Conservation (phyloP, 805 yeast species). For the Candida montana region DNA sequence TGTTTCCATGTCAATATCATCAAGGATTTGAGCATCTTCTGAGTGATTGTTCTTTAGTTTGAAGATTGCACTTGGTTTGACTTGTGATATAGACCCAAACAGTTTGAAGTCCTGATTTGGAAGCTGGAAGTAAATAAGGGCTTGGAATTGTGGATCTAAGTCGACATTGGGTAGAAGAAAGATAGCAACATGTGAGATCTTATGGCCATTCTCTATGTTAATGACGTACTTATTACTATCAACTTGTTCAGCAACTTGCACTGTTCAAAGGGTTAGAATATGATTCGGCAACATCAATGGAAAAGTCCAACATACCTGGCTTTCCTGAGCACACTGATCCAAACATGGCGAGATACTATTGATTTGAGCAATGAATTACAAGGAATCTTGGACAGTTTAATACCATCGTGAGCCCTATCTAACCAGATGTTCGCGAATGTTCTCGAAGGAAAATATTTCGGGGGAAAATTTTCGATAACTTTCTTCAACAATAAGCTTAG, state of each 20-base stretch:
- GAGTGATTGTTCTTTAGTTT: slow-evolving; percentile 57
- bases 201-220: slow-evolving; percentile 55
- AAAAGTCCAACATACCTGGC: slow-evolving; percentile 34
- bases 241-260: slow-evolving; percentile 54
- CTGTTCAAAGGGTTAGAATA: slow-evolving; percentile 10
- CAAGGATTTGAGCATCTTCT: slow-evolving; percentile 32
- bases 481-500: too few species aligned
- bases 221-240: slow-evolving; percentile 65
- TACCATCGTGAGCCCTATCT: not conserved
- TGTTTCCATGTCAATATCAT: slow-evolving; percentile 54
- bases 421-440: slow-evolving; percentile 2
- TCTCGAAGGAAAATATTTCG: slow-evolving; percentile 1
- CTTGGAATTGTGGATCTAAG: slow-evolving; percentile 66
- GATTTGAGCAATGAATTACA: not conserved
- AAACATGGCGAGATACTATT: slow-evolving; percentile 40
- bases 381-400: not conserved
- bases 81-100: slow-evolving; percentile 54
- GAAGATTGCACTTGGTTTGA: slow-evolving; percentile 89
- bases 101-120: slow-evolving; percentile 51
- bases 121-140: slow-evolving; percentile 83
- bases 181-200: slow-evolving; percentile 72
- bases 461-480: not conserved
- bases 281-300: not conserved
- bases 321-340: slow-evolving; percentile 76
- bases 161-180: slow-evolving; percentile 81